These are phyloP conservation scores for Tuber microsphaerosporum DNA, from an alignment of 495 filamentous ascomycete species.

Conservation along the genomic window DNA sequence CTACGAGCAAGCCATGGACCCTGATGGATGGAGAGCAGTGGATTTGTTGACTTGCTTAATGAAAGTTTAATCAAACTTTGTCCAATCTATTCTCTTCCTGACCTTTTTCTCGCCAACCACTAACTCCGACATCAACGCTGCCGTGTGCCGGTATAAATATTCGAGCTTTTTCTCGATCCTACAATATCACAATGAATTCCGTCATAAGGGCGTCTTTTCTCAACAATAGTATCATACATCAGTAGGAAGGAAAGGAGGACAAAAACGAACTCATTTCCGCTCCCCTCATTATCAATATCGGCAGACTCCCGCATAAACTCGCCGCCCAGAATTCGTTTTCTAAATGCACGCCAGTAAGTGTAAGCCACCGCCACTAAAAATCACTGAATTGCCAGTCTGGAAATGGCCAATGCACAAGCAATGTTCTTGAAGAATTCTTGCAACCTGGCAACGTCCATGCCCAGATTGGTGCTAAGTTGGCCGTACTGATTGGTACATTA, in stretches of 20 bases:
- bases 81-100: slow-evolving; percentile 14
- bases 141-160: slow-evolving; percentile 16
- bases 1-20: too few relatives aligned
- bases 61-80: slow-evolving; percentile 6
- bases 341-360: not conserved
- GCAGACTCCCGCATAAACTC: slow-evolving; percentile 19
- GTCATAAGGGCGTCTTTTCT: not conserved
- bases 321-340: slow-evolving; percentile 19
- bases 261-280: slow-evolving; percentile 13
- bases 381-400: not conserved
- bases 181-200: not conserved
- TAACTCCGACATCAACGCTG: slow-evolving; percentile 4
- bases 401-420: slow-evolving; percentile 8
- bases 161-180: slow-evolving; percentile 19
- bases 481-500: slow-evolving; percentile 20
- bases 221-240: too few relatives aligned
- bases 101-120: slow-evolving; percentile 17
- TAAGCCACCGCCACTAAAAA: not conserved
- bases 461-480: slow-evolving; percentile 16
- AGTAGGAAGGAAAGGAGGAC: not conserved
- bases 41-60: not conserved
- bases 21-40: not conserved
- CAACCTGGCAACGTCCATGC: slow-evolving; percentile 15
- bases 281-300: slow-evolving; percentile 17
- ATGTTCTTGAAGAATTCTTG: slow-evolving; percentile 20